A percentile compares a stretch with the other conserved stretches of the same genome.
Conservation (phyloP, 768 basidiomycete species). For the Dioszegia hungarica region DNA sequence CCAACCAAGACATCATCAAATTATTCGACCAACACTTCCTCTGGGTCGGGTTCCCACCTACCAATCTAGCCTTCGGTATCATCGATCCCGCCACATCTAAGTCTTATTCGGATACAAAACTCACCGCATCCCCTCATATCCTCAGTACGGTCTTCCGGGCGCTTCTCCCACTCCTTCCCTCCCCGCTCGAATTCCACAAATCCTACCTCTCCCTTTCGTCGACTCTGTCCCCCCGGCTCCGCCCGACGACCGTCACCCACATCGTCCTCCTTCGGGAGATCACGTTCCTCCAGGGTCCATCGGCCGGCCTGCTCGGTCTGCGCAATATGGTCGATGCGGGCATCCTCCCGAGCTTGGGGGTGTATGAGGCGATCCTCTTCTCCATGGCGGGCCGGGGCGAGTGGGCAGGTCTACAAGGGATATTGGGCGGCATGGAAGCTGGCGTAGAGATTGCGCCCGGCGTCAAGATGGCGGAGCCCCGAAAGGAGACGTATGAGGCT, state of each 20-base stretch:
- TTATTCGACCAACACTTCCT: not conserved
- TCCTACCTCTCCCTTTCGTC: not conserved
- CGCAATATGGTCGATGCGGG: constrained; percentile 5
- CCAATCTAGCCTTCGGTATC: too few relatives aligned
- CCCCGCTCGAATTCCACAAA: not conserved
- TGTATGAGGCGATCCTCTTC: constrained; percentile 12
- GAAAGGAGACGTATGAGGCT: constrained; percentile 2
- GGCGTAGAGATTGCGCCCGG: not conserved
- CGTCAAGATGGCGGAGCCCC: constrained; percentile 4
- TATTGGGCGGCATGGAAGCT: constrained; percentile 14
- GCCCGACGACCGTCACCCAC: constrained; percentile 8
- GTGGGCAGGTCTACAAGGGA: constrained; percentile 3
- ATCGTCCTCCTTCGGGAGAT: constrained; percentile 10
- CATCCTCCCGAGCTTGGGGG: constrained; percentile 1
- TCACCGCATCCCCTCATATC: constrained; percentile 6
- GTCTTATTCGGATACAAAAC: too few relatives aligned
- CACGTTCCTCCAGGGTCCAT: constrained; percentile 11
- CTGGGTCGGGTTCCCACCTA: constrained; percentile 1
- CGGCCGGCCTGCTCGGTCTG: constrained; percentile 8
- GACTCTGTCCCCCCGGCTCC: constrained; percentile 13
- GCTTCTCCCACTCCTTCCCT: constrained; percentile 2
- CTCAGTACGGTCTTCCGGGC: constrained; percentile 21
- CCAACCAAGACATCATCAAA: not conserved
- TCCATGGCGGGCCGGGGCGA: constrained; percentile 11
- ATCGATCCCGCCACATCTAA: too few relatives aligned